Evolutionary conservation across 495 filamentous ascomycete genomes (phyloP).

Genomic region (Pyronema domesticum): DNA sequence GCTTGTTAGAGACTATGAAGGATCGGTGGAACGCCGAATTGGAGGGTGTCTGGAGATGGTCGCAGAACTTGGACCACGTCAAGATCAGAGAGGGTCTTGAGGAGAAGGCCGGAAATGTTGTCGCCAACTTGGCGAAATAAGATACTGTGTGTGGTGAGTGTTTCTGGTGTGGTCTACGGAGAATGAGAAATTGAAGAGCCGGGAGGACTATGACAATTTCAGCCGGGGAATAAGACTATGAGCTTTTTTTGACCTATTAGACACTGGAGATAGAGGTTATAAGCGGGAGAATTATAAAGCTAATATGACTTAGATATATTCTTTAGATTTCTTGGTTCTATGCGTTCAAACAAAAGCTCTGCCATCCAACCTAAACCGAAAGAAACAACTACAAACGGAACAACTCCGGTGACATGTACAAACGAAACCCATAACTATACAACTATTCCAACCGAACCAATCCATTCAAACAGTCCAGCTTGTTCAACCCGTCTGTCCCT

Average conservation of each 20-base stretch:
- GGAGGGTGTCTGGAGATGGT: conserved; percentile 46
- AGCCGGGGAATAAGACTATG: too few species aligned
- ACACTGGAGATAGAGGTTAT: too few species aligned
- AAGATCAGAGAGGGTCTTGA: conserved; percentile 39
- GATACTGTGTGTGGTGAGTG: background rate
- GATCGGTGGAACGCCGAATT: conserved; percentile 67
- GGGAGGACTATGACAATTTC: too few species aligned
- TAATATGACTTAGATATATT: too few species aligned
- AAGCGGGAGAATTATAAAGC: too few species aligned
- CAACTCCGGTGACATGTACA: background rate
- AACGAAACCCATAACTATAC: background rate
- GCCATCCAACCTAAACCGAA: too few species aligned
- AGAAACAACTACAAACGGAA: background rate
- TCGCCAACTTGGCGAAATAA: conserved; percentile 4
- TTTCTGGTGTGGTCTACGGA: background rate
- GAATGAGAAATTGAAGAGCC: too few species aligned
- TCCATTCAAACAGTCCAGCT: too few species aligned
- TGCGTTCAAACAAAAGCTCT: too few species aligned
- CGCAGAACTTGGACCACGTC: conserved; percentile 45
- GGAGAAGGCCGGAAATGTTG: conserved; percentile 22
- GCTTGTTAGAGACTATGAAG: conserved; percentile 48
- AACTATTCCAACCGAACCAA: background rate
- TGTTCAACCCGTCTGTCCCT: background rate
- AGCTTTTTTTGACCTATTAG: too few species aligned
- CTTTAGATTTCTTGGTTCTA: too few species aligned